Conservation (phyloP, 2,329 filamentous ascomycete species). For the Golovinomyces cichoracearum region DNA sequence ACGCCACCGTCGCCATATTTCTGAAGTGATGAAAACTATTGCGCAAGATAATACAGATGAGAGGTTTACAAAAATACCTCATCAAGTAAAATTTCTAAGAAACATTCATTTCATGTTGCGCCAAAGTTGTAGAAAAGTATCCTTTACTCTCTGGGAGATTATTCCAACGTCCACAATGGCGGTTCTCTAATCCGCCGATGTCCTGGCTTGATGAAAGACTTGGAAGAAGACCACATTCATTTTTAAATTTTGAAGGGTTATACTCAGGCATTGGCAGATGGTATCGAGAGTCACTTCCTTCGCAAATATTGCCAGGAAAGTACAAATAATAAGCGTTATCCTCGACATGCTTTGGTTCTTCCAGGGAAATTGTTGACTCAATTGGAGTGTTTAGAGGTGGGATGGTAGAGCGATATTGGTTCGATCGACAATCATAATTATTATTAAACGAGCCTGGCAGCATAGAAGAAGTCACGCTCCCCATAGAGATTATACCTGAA, state of each 20-base stretch:
- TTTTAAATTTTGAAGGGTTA: conserved; percentile 11
- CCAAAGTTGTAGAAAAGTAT: conserved; percentile 12
- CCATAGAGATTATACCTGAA: conserved; percentile 12
- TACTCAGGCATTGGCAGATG: conserved; percentile 11
- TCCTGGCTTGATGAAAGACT: conserved; percentile 8
- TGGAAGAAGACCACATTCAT: conserved; percentile 7
- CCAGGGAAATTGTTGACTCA: conserved; percentile 13
- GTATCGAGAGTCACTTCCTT: conserved; percentile 11
- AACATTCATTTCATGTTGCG: conserved; percentile 14
- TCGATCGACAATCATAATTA: conserved; percentile 11
- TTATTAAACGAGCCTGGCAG: conserved; percentile 9
- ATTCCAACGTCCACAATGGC: conserved; percentile 14
- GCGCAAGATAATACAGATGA: neutral
- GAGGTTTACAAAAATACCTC: neutral
- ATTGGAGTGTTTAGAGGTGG: conserved; percentile 11
- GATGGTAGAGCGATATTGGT: conserved; percentile 10
- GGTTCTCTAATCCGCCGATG: conserved; percentile 3
- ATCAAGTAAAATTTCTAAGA: conserved; percentile 3
- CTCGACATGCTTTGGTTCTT: conserved; percentile 13
- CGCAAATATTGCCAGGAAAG: conserved; percentile 12
- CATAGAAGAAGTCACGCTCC: conserved; percentile 10
- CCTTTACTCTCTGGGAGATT: conserved; percentile 10
- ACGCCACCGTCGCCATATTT: neutral
- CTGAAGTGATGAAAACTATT: neutral
- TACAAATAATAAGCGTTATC: conserved; percentile 13